A percentile compares a stretch with the other conserved stretches of the same genome.
These are phyloP conservation scores for Fusarium paranaense DNA, from an alignment of 2,329 filamentous ascomycete genomes.

Conservation along the genomic window DNA sequence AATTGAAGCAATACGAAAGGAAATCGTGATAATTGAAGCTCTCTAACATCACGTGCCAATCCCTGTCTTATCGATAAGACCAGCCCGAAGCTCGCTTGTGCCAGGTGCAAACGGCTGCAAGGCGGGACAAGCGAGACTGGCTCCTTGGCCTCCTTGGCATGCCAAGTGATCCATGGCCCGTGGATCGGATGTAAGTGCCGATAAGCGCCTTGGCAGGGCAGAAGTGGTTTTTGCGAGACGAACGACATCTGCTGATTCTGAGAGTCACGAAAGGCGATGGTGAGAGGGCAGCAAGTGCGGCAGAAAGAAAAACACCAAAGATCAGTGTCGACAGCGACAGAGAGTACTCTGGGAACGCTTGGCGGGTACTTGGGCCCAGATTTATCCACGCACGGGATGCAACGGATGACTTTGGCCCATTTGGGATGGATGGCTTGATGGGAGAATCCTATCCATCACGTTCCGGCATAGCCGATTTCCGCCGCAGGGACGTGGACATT, in stretches of 20 bases:
- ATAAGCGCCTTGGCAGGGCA: constrained; percentile 43
- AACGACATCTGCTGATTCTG: constrained; percentile 21
- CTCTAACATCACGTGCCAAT: background rate
- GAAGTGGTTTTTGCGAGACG: constrained; percentile 2
- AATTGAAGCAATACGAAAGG: background rate
- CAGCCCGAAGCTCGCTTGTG: no score
- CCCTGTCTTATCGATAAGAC: constrained; percentile 2
- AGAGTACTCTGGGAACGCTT: background rate
- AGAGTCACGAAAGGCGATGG: background rate
- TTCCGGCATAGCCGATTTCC: constrained; percentile 5
- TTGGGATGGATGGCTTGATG: constrained; percentile 1
- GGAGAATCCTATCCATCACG: constrained; percentile 3
- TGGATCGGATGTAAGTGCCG: constrained; percentile 43
- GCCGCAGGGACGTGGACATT: constrained; percentile 12
- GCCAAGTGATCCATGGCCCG: constrained; percentile 29
- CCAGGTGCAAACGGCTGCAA: constrained; percentile 10
- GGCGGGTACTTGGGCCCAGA: background rate
- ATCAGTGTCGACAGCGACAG: background rate
- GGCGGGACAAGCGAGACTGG: constrained; percentile 30
- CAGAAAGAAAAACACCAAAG: background rate
- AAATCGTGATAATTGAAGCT: background rate
- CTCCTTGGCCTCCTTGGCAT: constrained; percentile 38
- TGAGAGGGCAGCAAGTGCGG: background rate
- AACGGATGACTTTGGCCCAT: constrained; percentile 2
- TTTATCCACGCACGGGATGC: constrained; percentile 15